phyloP scores from a whole-genome alignment of 2,329 filamentous ascomycete genomes.

The Chaetomiaceae sp. region DNA sequence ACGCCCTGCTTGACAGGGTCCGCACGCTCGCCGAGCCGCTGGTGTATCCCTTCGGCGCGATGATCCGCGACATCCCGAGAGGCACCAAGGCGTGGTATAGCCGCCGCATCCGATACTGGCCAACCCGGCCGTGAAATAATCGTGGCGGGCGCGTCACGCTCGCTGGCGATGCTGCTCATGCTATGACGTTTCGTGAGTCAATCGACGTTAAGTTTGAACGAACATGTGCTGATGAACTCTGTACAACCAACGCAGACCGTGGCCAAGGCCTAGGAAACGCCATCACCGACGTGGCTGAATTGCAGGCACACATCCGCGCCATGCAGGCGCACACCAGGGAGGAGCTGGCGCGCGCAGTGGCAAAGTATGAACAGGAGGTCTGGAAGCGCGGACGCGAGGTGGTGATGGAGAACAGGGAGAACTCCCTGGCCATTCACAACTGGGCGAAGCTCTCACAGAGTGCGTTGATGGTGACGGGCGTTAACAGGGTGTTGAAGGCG shows the following conservation, averaged over 20 bases:
- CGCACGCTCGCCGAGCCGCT: slow-evolving; percentile 1
- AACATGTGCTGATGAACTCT: no score
- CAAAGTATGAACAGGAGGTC: slow-evolving; percentile 18
- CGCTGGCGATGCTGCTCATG: slow-evolving; percentile 22
- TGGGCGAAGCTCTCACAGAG: slow-evolving; percentile 17
- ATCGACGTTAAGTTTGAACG: not conserved
- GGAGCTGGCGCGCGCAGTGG: slow-evolving; percentile 14
- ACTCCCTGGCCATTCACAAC: slow-evolving; percentile 12
- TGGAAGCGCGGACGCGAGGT: slow-evolving; percentile 17
- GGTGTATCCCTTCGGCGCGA: slow-evolving; percentile 12
- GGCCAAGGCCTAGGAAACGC: slow-evolving; percentile 21
- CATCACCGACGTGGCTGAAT: slow-evolving; percentile 16
- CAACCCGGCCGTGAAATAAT: slow-evolving; percentile 19
- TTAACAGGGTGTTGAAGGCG: no score
- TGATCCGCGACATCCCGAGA: slow-evolving; percentile 7
- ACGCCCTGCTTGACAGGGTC: slow-evolving; percentile 8
- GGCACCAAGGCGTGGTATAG: slow-evolving; percentile 15
- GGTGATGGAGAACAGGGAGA: slow-evolving; percentile 16
- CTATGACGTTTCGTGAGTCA: slow-evolving; percentile 19
- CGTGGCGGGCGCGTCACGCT: slow-evolving; percentile 14
- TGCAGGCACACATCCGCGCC: slow-evolving; percentile 17
- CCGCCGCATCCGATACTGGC: slow-evolving; percentile 17
- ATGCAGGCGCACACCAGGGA: slow-evolving; percentile 22
- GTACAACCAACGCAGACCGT: slow-evolving; percentile 10
- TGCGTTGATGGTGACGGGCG: slow-evolving; percentile 1